Percentiles rank a stretch among this genome's conserved stretches.
Evolutionary conservation across 441 rosid genomes (phyloP).

Genomic region (Adansonia madagascariensis): DNA sequence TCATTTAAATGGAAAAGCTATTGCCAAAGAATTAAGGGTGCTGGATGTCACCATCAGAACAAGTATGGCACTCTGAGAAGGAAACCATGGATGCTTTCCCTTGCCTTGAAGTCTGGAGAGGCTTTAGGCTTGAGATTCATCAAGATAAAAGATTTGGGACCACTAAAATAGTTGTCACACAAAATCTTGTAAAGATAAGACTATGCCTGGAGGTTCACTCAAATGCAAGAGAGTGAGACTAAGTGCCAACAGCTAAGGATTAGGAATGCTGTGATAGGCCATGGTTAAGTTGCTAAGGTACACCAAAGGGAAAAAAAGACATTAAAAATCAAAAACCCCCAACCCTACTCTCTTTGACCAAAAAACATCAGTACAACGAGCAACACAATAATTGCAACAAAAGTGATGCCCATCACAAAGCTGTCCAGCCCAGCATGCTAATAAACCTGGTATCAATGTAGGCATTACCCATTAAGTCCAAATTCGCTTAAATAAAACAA

Average conservation of each 20-base stretch:
- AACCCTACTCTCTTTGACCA: not conserved
- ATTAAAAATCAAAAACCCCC: not conserved
- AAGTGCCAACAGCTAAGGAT: not conserved
- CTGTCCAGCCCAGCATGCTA: not conserved
- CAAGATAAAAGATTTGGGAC: not conserved
- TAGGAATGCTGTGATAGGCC: not conserved
- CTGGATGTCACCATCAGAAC: not conserved
- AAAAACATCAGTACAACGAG: not conserved
- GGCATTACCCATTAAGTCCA: not conserved
- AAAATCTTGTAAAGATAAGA: not conserved
- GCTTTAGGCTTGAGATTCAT: conserved; percentile 9
- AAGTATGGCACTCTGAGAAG: not conserved
- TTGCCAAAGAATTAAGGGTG: not conserved
- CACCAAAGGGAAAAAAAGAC: not conserved
- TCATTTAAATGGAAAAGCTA: not conserved
- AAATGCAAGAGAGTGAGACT: not conserved
- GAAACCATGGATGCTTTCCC: not conserved
- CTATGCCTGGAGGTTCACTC: not conserved
- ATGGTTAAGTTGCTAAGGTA: conserved; percentile 10
- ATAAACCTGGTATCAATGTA: not conserved
- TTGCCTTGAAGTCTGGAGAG: not conserved
- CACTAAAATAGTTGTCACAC: conserved; percentile 7
- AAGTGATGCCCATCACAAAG: not conserved
- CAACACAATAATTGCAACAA: not conserved
- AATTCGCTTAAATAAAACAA: not conserved